These are phyloP conservation scores for Nemania serpens DNA, from an alignment of 2,329 filamentous ascomycete species.

Conservation along the genomic window DNA sequence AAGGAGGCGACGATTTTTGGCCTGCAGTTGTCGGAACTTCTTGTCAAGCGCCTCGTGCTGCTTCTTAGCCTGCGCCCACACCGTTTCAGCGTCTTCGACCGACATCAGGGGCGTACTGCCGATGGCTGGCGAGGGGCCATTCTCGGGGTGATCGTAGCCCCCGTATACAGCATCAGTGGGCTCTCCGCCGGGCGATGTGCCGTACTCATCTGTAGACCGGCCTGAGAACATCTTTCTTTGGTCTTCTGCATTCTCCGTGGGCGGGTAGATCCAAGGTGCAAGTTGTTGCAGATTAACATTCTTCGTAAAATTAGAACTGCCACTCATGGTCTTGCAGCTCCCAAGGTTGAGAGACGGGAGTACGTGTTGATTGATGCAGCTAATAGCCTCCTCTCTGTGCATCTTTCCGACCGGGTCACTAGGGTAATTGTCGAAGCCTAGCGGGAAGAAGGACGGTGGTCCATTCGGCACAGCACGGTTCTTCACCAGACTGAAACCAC, in stretches of 20 bases:
- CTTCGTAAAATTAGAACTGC: conserved; percentile 52
- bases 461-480: conserved; percentile 69
- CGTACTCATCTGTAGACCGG: conserved; percentile 33
- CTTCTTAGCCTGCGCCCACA: conserved; percentile 46
- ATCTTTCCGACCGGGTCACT: conserved; percentile 68
- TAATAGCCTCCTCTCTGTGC: conserved; percentile 67
- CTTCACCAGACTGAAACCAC: conserved; percentile 66
- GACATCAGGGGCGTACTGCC: conserved; percentile 61
- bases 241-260: conserved; percentile 49
- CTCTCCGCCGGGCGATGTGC: conserved; percentile 20
- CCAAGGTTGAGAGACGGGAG: conserved; percentile 63
- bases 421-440: conserved; percentile 50
- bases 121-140: conserved; percentile 43
- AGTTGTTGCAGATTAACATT: conserved; percentile 59
- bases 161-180: conserved; percentile 32
- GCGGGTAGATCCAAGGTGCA: conserved; percentile 61
- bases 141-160: conserved; percentile 41
- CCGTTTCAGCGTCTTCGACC: conserved; percentile 66
- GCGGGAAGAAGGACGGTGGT: conserved; percentile 64
- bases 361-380: conserved; percentile 72
- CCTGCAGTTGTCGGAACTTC: conserved; percentile 41
- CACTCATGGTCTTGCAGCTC: conserved; percentile 46
- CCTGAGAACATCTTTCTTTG: conserved; percentile 38
- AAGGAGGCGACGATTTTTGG: conserved; percentile 39
- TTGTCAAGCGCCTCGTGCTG: conserved; percentile 43